Base-by-base conservation (phyloP, 768 basidiomycete species). In the Macrocybe gigantea region DNA sequence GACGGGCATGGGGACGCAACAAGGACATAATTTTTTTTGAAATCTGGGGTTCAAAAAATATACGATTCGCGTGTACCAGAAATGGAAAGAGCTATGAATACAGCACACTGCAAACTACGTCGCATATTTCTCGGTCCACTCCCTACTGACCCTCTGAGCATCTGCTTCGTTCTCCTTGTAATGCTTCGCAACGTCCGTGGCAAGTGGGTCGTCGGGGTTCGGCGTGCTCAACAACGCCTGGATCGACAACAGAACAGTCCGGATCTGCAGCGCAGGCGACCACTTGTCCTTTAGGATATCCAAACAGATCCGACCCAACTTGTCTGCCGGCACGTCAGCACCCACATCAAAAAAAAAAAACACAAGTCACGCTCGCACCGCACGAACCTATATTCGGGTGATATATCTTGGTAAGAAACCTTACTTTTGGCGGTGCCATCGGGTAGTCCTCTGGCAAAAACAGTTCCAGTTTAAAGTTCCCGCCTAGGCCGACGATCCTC, bases 261-360 rank as follows among this genome's bases (percentile, higher is more conserved):
- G 86, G 69, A 99, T 99, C 66, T 99, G 96, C 12, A 99, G 77
- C 0, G 96, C 96, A 13, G 96, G 96, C 7, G 93, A 96, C 96
- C 96, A 99, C 75, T 98, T 98, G 69, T 99, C 96, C 78, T 99
- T 99, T 60, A 99, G 72, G 60, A 99, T 98, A 65, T 99, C 96
- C 48, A 99, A 71, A 67, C 96, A 99, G 69, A 99, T 99, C 13
- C 96, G 83, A 33, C 96, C 96, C 31, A 99, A 86, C 68, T 99
- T 99, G 69, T 99, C 95, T 98, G 57, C 31, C 31, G 29, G n/a
- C 42, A 38, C 37, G 32, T 51, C 22, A 56, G 33, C 22, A 22
- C 22, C 22, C 22, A 22, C 22, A 22, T 22, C 22, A 22, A 22
- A 22, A 22, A 22, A 22, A 22, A 22, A 22, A 22, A 22, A 22